Conservation (phyloP, 1,284 basidiomycete genomes). For the Tilletia indica region DNA sequence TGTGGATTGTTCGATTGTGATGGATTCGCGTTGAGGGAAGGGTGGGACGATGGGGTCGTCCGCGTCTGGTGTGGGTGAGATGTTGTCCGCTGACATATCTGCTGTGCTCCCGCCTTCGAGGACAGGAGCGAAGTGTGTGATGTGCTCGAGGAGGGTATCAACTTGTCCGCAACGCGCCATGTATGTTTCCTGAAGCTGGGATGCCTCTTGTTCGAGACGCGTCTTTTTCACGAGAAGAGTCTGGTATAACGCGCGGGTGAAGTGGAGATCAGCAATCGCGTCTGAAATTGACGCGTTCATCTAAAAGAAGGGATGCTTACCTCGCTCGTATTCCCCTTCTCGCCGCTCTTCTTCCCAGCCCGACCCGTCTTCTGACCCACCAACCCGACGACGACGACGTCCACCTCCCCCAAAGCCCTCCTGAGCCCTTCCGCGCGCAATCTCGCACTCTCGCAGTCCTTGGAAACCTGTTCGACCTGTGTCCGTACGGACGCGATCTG, state of each 20-base stretch:
- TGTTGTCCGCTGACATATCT: background rate
- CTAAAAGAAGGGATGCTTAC: background rate
- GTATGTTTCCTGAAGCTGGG: background rate
- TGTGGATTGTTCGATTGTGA: background rate
- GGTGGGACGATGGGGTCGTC: conserved; percentile 8
- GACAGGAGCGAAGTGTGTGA: background rate
- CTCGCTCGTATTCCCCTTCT: background rate
- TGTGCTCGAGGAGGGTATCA: background rate
- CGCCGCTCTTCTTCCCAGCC: background rate
- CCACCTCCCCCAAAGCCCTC: background rate
- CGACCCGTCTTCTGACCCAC: background rate
- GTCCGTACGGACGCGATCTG: conserved; percentile 42
- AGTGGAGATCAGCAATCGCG: background rate
- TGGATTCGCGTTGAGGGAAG: background rate
- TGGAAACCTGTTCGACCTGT: conserved; percentile 36
- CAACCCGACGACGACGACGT: background rate
- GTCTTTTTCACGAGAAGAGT: background rate
- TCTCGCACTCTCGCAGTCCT: conserved; percentile 32
- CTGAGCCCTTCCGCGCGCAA: background rate
- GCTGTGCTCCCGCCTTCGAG: background rate
- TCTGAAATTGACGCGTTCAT: background rate
- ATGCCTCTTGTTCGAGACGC: background rate
- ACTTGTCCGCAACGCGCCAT: background rate
- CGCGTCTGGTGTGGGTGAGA: background rate
- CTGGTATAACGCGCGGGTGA: background rate